phyloP scores from a whole-genome alignment of 306 rosid species.

The Geum urbanum region DNA sequence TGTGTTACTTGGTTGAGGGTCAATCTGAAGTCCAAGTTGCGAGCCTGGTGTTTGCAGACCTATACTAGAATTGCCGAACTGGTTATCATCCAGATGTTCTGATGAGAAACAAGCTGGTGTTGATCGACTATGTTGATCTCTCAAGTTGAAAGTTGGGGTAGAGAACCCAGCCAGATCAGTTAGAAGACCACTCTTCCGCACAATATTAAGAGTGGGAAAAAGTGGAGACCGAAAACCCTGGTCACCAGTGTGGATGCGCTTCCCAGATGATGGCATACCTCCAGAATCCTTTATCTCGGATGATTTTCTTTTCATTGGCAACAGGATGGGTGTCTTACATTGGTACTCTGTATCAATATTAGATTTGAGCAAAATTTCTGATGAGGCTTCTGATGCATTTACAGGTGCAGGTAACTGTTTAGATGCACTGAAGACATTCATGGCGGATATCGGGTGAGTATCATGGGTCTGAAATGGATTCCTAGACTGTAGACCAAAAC shows the following conservation, averaged over 20 bases:
- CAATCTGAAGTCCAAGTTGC: conserved; percentile 49
- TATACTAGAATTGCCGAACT: conserved; percentile 34
- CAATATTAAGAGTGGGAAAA: conserved; percentile 49
- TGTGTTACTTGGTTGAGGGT: conserved; percentile 58
- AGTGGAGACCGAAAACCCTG: conserved; percentile 77
- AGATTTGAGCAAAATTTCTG: conserved; percentile 42
- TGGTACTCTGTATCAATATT: conserved; percentile 58
- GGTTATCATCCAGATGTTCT: conserved; percentile 65
- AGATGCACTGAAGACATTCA: conserved; percentile 38
- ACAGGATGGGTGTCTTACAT: conserved; percentile 58
- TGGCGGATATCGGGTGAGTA: conserved; percentile 35
- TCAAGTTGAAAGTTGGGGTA: conserved; percentile 48
- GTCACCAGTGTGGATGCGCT: conserved; percentile 62
- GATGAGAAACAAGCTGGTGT: conserved; percentile 27
- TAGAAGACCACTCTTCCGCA: conserved; percentile 48
- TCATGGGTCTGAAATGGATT: conserved; percentile 43
- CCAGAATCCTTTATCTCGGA: conserved; percentile 67
- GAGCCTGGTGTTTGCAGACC: conserved; percentile 54
- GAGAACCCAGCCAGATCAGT: conserved; percentile 53
- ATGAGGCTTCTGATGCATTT: conserved; percentile 37
- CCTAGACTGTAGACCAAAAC: conserved; percentile 60
- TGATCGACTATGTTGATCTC: conserved; percentile 53
- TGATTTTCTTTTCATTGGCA: conserved; percentile 72
- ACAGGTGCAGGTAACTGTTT: conserved; percentile 48
- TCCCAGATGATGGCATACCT: conserved; percentile 49